A percentile compares a stretch with the other conserved stretches of the same genome.
phyloP scores from a whole-genome alignment of 352 stramenopile species.

The Pythium coloratum region DNA sequence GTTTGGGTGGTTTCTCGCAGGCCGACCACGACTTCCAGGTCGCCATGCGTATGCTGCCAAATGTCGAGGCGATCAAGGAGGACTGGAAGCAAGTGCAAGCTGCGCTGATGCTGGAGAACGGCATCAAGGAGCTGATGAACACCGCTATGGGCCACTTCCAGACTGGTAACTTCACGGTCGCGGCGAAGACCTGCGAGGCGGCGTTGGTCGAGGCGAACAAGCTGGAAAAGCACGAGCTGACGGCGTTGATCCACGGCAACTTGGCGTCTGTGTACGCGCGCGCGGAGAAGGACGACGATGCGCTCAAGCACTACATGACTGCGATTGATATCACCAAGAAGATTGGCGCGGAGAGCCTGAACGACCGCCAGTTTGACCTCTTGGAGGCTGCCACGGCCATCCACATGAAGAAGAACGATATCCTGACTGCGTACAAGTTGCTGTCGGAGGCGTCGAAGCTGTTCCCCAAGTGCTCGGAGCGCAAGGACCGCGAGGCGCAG shows the following conservation, averaged over 20 bases:
- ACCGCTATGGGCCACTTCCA: conserved; percentile 66
- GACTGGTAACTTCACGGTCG: conserved; percentile 48
- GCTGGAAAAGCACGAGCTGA: conserved; percentile 66
- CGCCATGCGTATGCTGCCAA: conserved; percentile 51
- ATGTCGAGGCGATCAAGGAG: conserved; percentile 46
- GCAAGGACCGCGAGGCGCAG: conserved; percentile 43
- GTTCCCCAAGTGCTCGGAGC: conserved; percentile 41
- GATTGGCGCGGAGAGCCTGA: conserved; percentile 22
- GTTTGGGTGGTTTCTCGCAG: conserved; percentile 34
- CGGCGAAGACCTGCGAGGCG: conserved; percentile 44
- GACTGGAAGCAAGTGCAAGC: conserved; percentile 56
- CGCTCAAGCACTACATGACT: conserved; percentile 63
- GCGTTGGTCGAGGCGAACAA: conserved; percentile 50
- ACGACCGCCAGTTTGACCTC: conserved; percentile 63
- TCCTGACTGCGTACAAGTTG: conserved; percentile 49
- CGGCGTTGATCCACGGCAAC: conserved; percentile 64
- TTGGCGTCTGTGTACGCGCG: conserved; percentile 58
- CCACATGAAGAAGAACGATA: conserved; percentile 56
- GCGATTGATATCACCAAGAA: conserved; percentile 42
- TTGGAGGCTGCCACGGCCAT: conserved; percentile 52
- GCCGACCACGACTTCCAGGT: conserved; percentile 55
- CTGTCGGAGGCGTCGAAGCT: conserved; percentile 53
- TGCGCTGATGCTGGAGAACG: conserved; percentile 44
- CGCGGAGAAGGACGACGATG: conserved; percentile 51
- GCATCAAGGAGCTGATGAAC: conserved; percentile 53